Evolutionary conservation across 2,329 filamentous ascomycete species (phyloP), one percentile per base, ranked within the genome.

Genomic region (Ophiocordyceps robertsii): DNA sequence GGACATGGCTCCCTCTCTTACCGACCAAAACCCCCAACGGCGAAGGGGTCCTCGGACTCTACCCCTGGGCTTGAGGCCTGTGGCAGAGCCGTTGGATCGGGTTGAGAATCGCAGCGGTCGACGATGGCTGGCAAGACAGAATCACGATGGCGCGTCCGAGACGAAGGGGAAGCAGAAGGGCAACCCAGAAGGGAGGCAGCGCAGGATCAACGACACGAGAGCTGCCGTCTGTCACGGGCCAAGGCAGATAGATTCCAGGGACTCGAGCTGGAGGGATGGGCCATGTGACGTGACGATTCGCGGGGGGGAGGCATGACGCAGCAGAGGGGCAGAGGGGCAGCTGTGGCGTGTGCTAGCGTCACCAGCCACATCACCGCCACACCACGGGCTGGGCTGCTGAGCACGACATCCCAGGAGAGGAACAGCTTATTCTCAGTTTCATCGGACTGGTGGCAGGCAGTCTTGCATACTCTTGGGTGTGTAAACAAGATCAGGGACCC

Each of bases 1-100:
- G 37, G 70, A 66, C 68, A 67, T 67, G 51, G 30, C n/a, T 33
- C n/a, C 7, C 27, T 19, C 14, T 19, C 14, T 31, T 9, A 17
- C 14, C 14, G 33, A 14, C 33, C 8, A 13, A n/a, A 8, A 11
- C 12, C n/a, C 31, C 31, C 31, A n/a, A 19, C 12, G 31, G 31
- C 12, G 3, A 32, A 32, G 7, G 12, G 31, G 8, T 36, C 13
- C 6, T 17, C 33, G 3, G 33, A 17, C 17, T 7, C 8, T 8
- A 14, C 10, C 13, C 14, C 31, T n/a, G 12, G 12, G 12, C 5
- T 6, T 11, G 31, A 32, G 6, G 31, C 11, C 31, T 11, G 11
- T 6, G 6, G 3, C 24, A 27, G 7, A 27, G 24, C 24, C 24
- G 24, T 27, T 27, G 6, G 6, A 27, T 4, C 24, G 24, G 24